Base-by-base conservation (phyloP, 2,329 filamentous ascomycete genomes). In the Aspergillus piperis region DNA sequence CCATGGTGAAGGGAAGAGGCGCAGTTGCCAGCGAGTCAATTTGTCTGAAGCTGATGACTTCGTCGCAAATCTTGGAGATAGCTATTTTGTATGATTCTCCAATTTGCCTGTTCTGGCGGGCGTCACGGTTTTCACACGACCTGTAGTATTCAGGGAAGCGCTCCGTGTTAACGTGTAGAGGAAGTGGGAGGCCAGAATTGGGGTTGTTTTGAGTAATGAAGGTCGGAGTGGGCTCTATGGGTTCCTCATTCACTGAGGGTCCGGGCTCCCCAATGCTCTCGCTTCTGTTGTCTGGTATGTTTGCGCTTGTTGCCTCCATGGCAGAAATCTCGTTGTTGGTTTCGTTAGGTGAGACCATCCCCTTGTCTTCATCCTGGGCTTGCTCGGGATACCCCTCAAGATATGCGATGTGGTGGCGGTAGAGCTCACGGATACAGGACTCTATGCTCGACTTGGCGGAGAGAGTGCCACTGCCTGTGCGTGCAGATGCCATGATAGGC, bases 101-200 rank as follows among this genome's bases (percentile, higher is more conserved):
- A 5, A 61, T 55, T 6, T 42, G 49, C 13, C 58, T 53, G 25
- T 71, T 60, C 5, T 57, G 44, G 1, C 41, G 19, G 8, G 58
- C 39, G 2, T 47, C 30, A 3, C 54, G 21, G 2, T 19, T 27
- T 23, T 67, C 62, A 47, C 62, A 65, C 8, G 57, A 58, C 23
- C 68, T 64, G 42, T 69, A 58, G 51, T 71, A 73, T 10, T 68
- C 68, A 0, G 71, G 71, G 19, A 74, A 74, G 0, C 69, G 65
- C 41, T 73, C 71, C 1, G 59, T 59, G 17, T 51, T 13, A 27
- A 44, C 4, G 8, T 11, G 13, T 10, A 32, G 19, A 56, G 25
- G 23, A 36, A 25, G 41, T n/a, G 27, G 10, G 54, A n/a, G 13
- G 13, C 48, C 7, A 36, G 32, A 36, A 13, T 36, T 10, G 2